A percentile compares a stretch with the other conserved stretches of the same genome.
These are phyloP conservation scores for Alternaria brassicae DNA, from an alignment of 2,329 filamentous ascomycete genomes.

Conservation along the genomic window DNA sequence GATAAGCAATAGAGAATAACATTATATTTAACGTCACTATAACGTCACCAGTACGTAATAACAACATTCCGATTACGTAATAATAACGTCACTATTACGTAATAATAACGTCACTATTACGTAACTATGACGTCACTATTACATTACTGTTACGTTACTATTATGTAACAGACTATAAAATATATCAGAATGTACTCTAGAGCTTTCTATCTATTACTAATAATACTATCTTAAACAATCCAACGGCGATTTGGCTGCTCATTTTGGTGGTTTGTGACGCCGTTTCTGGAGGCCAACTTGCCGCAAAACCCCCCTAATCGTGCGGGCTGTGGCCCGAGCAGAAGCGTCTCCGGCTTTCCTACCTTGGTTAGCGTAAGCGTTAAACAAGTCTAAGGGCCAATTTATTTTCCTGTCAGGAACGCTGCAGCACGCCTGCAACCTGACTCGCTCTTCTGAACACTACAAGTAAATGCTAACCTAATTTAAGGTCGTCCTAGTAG, in stretches of 20 bases:
- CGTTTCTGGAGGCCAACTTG: constrained; percentile 25
- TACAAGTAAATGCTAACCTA: constrained; percentile 10
- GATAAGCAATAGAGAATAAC: too few species aligned
- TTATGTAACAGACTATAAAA: too few species aligned
- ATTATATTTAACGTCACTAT: too few species aligned
- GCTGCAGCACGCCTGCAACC: not conserved
- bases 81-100: too few species aligned
- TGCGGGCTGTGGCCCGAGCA: constrained; percentile 12
- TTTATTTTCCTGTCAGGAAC: constrained; percentile 5
- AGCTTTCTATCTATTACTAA: too few species aligned
- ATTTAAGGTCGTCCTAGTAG: constrained; percentile 1
- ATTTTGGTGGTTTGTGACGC: constrained; percentile 20
- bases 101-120: too few species aligned
- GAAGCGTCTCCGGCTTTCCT: constrained; percentile 19
- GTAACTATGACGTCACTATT: too few species aligned
- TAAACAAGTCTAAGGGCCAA: constrained; percentile 8
- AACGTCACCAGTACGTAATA: too few species aligned
- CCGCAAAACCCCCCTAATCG: constrained; percentile 25
- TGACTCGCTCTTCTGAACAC: constrained; percentile 9
- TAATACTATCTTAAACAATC: constrained; percentile 30
- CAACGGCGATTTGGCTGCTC: constrained; percentile 18
- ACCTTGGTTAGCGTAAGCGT: constrained; percentile 21
- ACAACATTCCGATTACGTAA: too few species aligned
- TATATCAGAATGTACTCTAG: too few species aligned
- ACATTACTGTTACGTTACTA: too few species aligned